Base-by-base conservation (phyloP, 257 asterid species). In the Buddleja alternifolia region DNA sequence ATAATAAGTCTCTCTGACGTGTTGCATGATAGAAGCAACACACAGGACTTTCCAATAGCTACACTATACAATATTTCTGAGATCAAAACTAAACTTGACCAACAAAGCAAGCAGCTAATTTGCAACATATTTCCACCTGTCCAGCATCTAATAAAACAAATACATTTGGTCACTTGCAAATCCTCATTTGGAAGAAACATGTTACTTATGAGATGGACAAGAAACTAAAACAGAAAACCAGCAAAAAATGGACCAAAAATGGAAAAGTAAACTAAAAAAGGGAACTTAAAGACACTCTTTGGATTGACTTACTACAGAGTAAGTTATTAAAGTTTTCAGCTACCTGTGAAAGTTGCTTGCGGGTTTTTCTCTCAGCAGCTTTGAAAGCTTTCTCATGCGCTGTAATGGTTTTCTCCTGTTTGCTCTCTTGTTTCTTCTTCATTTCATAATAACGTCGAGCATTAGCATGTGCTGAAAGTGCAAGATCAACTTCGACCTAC, bases 381-480 rank as follows among this genome's bases (percentile, higher is more conserved):
- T 87, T 91, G 66, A 94, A 89, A 71, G 97, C 97, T 86, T 91
- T 92, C 77, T 87, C 99, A 78, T 91, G 97, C 9, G 97, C 94
- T 61, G 95, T 84, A 42, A 84, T 42, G 60, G 99, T 94, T 81
- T 94, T 94, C 73, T 83, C 99, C 86, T 94, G 99, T 79, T 94
- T 94, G 82, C 75, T 91, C 80, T 94, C 97, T 82, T 89, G 97
- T 80, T 46, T 90, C 84, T 91, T 94, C 88, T 94, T 94, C 96
- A 82, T 82, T 69, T 84, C 99, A 79, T 89, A 94, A 86, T 93
- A 94, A 51, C 90, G 85, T 57, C 99, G 93, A 75, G 99, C 97
- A 89, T 94, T 94, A n/a, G 99, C 99, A 86, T 94, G 99, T 23
- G 99, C 99, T 7, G 99, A 85, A 70, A 91, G 96, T 32, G 96